Evolutionary conservation across 2,329 filamentous ascomycete species (phyloP), one percentile per base, ranked within the genome.

Genomic region (Pseudogymnoascus sp.): DNA sequence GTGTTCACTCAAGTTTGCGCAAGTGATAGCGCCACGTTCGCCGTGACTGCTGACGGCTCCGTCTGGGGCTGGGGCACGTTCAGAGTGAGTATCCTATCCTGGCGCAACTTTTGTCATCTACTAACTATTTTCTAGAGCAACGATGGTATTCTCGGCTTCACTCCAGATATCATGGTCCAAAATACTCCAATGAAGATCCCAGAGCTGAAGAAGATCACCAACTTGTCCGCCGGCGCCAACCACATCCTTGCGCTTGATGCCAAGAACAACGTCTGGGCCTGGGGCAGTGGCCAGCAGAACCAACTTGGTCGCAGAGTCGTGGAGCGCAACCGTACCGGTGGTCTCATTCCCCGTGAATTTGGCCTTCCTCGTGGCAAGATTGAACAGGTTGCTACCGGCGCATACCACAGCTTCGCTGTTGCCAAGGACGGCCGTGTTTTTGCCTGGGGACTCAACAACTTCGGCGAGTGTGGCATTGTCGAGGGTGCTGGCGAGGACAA

Each of bases 61-160:
- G 86, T 94, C 31, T 94, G 91, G 70, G 90, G 90, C 64, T 94
- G 90, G 89, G 90, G 90, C 40, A 91, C 89, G 11, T 94, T 94
- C 79, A 80, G 89, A 69, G 82, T 86, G 77, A 73, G 80, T 31
- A 33, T 75, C 33, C 33, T 62, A 12, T 62, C 1, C 44, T 53
- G 25, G n/a, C 60, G n/a, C 60, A 21, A 31, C 21, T 37, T 28
- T 21, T 25, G 44, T 61, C 47, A 61, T 38, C 8, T 62, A 59
- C 67, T 71, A 68, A 70, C 18, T 59, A 62, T 64, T 50, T 35
- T 60, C 31, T 62, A 84, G 81, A 83, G 82, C 71, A 86, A 86
- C 69, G 84, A 87, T 69, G 85, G 85, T 59, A 82, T 85, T 63
- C 76, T 86, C 50, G 84, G 84, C 21, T 86, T 84, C 71, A 68